Base-by-base conservation (phyloP, 495 filamentous ascomycete genomes). In the Trichoderma erinaceum region DNA sequence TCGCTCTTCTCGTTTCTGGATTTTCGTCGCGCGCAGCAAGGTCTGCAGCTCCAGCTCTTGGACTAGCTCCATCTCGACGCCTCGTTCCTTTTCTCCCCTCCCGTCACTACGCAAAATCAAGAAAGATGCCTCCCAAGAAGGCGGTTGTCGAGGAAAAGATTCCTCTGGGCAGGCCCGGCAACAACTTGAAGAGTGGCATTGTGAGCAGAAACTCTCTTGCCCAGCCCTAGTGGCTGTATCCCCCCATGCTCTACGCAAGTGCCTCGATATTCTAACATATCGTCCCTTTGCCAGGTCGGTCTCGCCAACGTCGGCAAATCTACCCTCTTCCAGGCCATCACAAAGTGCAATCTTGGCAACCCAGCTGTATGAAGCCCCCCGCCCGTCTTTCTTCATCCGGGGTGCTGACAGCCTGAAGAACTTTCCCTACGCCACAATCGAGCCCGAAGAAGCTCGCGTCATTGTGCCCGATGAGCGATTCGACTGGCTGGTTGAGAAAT, bases 271-370 rank as follows among this genome's bases (percentile, higher is more conserved):
- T 64, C 63, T 63, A 25, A 63, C 58, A 27, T 43, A 71, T 73
- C 70, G 72, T 52, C 48, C 18, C 79, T 15, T 41, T 29, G 15
- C 25, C 56, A 97, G 93, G 93, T 99, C 77, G 96, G 96, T 80
- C 89, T 99, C 76, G 96, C 96, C 75, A 99, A 99, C 79, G 96
- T 99, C 71, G 96, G 96, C 76, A 99, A 99, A 82, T 99, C 96
- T 68, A 99, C 96, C 29, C 89, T 99, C 73, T 99, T 99, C 85
- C 96, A 99, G 82, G 93, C 96, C 71, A 97, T 99, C 83, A 99
- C 96, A 70, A 97, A 97, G 84, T 97, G 90, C 79, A 88, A 87
- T 70, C 86, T 99, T 73, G 96, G 96, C 81, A 99, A 99, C 83
- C 96, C 96, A 71, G 96, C 95, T 79, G 89, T 92, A 83, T 74